Evolutionary conservation across 345 rosid genomes (phyloP), one percentile per base, ranked within the genome.

Genomic region (Gossypium longicalyx): DNA sequence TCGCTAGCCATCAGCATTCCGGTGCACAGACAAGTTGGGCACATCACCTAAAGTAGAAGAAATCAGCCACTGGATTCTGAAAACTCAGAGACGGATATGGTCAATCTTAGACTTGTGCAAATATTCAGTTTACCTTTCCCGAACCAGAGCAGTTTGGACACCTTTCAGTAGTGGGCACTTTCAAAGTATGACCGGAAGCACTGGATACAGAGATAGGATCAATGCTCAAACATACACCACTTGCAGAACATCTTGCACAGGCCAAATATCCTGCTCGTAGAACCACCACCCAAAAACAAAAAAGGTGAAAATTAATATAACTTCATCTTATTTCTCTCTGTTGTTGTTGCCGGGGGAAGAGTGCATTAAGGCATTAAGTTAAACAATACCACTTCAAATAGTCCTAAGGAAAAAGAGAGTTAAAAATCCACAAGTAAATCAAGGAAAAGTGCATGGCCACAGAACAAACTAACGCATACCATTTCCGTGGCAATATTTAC

Each of bases 401-500:
- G 29, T 57, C 29, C 3, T 2, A 57, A 34, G 45, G 45, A 25
- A 27, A 16, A 51, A 69, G 8, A 48, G 22, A 17, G 47, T 51
- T 44, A 23, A 47, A 45, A 54, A 23, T 9, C 15, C 44, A 34
- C 54, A 60, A 72, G 60, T 48, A 54, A 54, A 71, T 56, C 16
- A 13, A 69, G 2, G 9, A 67, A 74, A 52, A 57, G 47, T 52
- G 54, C 60, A 80, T 64, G 76, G 72, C 51, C 64, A 45, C 44
- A 78, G 1, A 60, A 16, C 66, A 72, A 68, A 70, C 23, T 22
- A 25, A 22, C 38, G 66, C 80, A 57, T 85, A 92, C 98, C 98
- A 62, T 89, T 90, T 82, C 98, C 97, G 77, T 81, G 85, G 84
- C 98, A 94, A 83, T 94, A 94, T 85, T 86, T 90, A 83, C 98